A percentile compares a stretch with the other conserved stretches of the same genome.
These are phyloP conservation scores for Mortierella sp. DNA, from an alignment of 371 early-diverging fungal genomes.

Conservation along the genomic window DNA sequence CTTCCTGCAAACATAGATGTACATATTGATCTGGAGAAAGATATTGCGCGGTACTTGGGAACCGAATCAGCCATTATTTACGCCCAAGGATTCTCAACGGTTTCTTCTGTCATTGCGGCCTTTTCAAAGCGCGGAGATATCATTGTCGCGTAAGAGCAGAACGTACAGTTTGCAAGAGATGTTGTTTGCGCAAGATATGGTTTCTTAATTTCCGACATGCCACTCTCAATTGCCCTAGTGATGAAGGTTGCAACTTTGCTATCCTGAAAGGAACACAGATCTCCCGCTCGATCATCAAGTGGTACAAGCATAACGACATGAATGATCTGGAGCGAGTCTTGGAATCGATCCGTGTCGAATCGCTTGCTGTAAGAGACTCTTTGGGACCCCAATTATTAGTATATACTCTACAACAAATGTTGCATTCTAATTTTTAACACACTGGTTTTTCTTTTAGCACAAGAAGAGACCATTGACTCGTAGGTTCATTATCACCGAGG, in stretches of 20 bases:
- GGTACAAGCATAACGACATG: conserved; percentile 98
- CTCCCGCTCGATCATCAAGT: conserved; percentile 89
- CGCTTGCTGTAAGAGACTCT: conserved; percentile 50
- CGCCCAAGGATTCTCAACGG: conserved; percentile 97
- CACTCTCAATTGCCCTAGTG: conserved; percentile 45
- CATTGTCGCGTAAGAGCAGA: conserved; percentile 80
- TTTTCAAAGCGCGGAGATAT: conserved; percentile 98
- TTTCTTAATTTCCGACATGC: not conserved
- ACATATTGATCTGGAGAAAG: conserved; percentile 96
- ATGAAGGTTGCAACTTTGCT: conserved; percentile 91
- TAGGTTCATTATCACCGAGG: conserved; percentile 97
- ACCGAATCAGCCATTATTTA: conserved; percentile 96
- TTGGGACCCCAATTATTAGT: not conserved
- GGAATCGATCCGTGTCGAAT: conserved; percentile 77
- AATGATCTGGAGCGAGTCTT: conserved; percentile 92
- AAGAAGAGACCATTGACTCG: conserved; percentile 89
- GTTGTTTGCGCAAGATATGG: no score
- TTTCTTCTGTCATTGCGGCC: conserved; percentile 97
- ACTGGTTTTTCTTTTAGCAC: conserved; percentile 41
- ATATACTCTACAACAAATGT: no score
- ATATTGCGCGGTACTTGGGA: conserved; percentile 90
- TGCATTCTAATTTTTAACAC: no score
- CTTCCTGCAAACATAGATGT: conserved; percentile 73
- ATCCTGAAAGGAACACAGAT: conserved; percentile 94
- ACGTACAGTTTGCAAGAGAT: not conserved